Evolutionary conservation across 305 asterid species (phyloP).

Genomic region (Fraxinus angustifolia): DNA sequence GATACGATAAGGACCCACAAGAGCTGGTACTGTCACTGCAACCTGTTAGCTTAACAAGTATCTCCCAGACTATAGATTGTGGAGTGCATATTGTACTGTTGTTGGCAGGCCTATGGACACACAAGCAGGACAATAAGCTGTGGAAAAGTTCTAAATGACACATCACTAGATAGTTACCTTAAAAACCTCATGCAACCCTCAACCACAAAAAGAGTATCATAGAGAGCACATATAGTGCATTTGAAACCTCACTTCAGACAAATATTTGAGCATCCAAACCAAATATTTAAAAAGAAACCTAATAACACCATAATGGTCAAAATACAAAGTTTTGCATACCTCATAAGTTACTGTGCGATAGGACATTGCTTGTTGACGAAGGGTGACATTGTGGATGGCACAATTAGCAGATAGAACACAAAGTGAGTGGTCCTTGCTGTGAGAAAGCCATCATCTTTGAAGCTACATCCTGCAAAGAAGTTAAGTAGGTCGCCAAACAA

Average conservation of each 20-base stretch:
- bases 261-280: background rate
- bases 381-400: constrained; percentile 43
- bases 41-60: background rate
- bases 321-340: constrained; percentile 26
- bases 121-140: background rate
- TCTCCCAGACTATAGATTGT: background rate
- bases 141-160: background rate
- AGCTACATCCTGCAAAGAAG: constrained; percentile 43
- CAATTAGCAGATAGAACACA: constrained; percentile 53
- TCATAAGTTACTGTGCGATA: constrained; percentile 48
- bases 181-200: background rate
- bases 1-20: background rate
- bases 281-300: background rate
- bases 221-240: background rate
- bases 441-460: constrained; percentile 49
- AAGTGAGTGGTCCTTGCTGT: constrained; percentile 44
- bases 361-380: constrained; percentile 47
- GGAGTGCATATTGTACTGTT: background rate
- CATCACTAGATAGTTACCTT: background rate
- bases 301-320: background rate
- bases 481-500: background rate
- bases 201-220: background rate
- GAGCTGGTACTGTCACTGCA: background rate
- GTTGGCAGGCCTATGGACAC: background rate
- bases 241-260: background rate